phyloP scores from a whole-genome alignment of 2,329 filamentous ascomycete species.

The Hymenoscyphus occultus region DNA sequence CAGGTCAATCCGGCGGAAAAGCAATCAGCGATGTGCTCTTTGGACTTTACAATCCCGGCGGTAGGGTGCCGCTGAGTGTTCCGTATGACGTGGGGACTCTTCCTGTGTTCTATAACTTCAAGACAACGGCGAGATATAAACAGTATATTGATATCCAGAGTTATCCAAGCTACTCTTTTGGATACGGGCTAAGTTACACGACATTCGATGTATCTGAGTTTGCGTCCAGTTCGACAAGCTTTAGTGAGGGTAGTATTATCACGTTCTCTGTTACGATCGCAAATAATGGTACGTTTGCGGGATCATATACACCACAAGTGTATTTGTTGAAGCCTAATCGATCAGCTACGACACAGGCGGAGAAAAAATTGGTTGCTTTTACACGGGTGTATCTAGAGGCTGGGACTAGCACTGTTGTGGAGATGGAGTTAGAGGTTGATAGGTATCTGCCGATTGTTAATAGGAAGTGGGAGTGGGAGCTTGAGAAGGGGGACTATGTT shows the following conservation, averaged over 20 bases:
- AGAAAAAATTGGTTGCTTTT: conserved; percentile 45
- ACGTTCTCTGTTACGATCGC: conserved; percentile 52
- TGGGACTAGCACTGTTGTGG: conserved; percentile 35
- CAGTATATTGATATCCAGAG: conserved; percentile 25
- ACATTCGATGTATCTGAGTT: background rate
- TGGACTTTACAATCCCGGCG: conserved; percentile 36
- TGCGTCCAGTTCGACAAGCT: background rate
- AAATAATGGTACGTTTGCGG: conserved; percentile 58
- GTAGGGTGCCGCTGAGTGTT: conserved; percentile 38
- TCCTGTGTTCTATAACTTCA: conserved; percentile 40
- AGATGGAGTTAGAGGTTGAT: conserved; percentile 41
- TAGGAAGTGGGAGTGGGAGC: conserved; percentile 42
- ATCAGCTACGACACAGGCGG: conserved; percentile 41
- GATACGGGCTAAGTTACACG: background rate
- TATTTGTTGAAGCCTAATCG: conserved; percentile 42
- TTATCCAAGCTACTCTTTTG: background rate
- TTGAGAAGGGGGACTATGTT: conserved; percentile 44
- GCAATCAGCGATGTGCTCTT: conserved; percentile 37
- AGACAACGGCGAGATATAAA: conserved; percentile 31
- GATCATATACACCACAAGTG: conserved; percentile 62
- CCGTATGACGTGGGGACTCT: conserved; percentile 39
- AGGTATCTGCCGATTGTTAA: conserved; percentile 44
- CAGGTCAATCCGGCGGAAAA: conserved; percentile 20
- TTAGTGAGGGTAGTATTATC: conserved; percentile 26
- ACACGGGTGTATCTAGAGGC: conserved; percentile 39